Evolutionary conservation across 75 land plant species (phyloP).

Genomic region (Picea glauca): DNA sequence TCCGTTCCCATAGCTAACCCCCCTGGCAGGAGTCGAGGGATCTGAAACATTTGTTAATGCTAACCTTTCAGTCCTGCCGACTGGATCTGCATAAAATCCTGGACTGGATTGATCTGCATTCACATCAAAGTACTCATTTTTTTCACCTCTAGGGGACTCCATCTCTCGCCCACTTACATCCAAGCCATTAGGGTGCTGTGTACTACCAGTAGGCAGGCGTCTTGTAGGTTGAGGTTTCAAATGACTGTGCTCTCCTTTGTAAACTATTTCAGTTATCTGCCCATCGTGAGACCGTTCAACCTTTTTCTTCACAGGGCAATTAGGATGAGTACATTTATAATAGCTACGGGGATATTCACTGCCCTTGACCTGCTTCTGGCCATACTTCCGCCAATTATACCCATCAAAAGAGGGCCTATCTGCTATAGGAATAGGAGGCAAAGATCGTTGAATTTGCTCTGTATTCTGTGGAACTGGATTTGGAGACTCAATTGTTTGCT

Average conservation of each 20-base stretch:
- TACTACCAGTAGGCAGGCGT: slow-evolving; percentile 1
- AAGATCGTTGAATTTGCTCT: slow-evolving; percentile 12
- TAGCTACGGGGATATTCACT: slow-evolving; percentile 73
- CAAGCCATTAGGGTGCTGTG: background rate
- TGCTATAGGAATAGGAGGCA: slow-evolving; percentile 17
- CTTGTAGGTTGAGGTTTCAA: slow-evolving; percentile 60
- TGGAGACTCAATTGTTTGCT: background rate
- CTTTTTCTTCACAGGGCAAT: slow-evolving; percentile 66
- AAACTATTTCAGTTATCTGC: slow-evolving; percentile 49
- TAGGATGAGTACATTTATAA: slow-evolving; percentile 62
- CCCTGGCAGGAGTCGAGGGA: slow-evolving; percentile 23
- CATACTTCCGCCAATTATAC: slow-evolving; percentile 85
- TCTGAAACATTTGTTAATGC: slow-evolving; percentile 14
- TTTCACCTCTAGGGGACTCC: slow-evolving; percentile 1
- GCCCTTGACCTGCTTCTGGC: slow-evolving; percentile 84
- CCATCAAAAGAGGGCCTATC: slow-evolving; percentile 56
- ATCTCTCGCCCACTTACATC: background rate
- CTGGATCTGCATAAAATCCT: background rate
- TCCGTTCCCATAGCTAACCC: slow-evolving; percentile 18
- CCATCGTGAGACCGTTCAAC: slow-evolving; percentile 46
- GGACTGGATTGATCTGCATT: slow-evolving; percentile 7
- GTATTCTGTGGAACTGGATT: slow-evolving; percentile 8
- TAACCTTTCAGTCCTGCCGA: slow-evolving; percentile 4
- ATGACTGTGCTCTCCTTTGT: slow-evolving; percentile 70
- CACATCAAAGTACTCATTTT: slow-evolving; percentile 3